Base-by-base conservation (phyloP, 306 rosid genomes). In the Neltuma alba region DNA sequence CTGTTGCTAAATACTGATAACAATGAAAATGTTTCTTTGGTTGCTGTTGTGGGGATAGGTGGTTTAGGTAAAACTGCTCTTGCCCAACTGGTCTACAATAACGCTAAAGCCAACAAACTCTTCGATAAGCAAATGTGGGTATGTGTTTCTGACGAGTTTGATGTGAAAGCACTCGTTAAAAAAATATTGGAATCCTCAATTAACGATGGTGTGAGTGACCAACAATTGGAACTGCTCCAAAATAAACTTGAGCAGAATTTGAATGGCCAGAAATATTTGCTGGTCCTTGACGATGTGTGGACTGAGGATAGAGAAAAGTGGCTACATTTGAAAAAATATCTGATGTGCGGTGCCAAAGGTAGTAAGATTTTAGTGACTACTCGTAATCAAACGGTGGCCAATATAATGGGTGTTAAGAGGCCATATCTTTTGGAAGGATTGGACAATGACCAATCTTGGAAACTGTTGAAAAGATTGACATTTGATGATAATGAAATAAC, bases 51-150 rank as follows among this genome's bases (percentile, higher is more conserved):
- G 41, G 79, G 79, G 1, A 4, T 75, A 9, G 58, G 79, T 0
- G 81, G 81, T 4, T 68, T 78, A 4, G 81, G 81, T 0, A 78
- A 78, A 27, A 78, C 81, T 15, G 13, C 81, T 9, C 69, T 67
- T 37, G 76, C 69, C 20, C 76, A 54, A 2, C 1, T 78, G 6
- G 55, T 78, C 1, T 78, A 54, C 23, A 67, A 68, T 40, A 42
- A 78, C 68, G 40, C 10, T 12, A 5, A 9, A 9, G 31, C 28
- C 0, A 15, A 7, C 0, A 38, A 3, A 1, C 11, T 2, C 6
- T 78, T 55, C 21, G n/a, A 78, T 10, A 31, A 47, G 15, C 7
- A 5, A 38, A 36, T 54, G 18, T 77, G 81, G 81, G 74, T 67
- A 2, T 77, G 67, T 67, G 75, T 67, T 10, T 77, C 75, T 5